Evolutionary conservation across 805 yeast species (phyloP).

Genomic region (Suhomyces sp.): DNA sequence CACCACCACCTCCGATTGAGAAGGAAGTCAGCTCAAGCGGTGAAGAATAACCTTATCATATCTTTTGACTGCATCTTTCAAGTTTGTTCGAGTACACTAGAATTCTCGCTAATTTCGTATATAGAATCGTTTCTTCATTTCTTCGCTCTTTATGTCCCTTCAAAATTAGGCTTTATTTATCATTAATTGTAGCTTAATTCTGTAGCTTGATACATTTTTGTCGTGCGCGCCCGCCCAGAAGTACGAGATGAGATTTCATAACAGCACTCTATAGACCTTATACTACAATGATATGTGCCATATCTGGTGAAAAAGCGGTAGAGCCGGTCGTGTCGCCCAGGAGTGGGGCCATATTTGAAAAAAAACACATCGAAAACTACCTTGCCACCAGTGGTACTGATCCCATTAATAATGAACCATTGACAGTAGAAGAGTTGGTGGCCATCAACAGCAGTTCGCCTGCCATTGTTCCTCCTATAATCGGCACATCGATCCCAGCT

Average conservation of each 20-base stretch:
- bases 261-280: neutral
- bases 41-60: neutral
- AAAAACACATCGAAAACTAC: slow-evolving; percentile 55
- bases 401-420: slow-evolving; percentile 68
- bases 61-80: neutral
- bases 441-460: slow-evolving; percentile 21
- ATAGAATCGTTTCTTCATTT: neutral
- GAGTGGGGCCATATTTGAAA: slow-evolving; percentile 71
- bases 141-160: neutral
- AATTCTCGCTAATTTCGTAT: neutral
- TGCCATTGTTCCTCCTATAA: slow-evolving; percentile 38
- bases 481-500: slow-evolving; percentile 70
- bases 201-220: neutral
- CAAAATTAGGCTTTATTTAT: neutral
- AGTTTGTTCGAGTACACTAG: neutral
- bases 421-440: slow-evolving; percentile 58
- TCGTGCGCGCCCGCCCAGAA: slow-evolving; percentile 1
- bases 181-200: neutral
- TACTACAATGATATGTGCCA: slow-evolving; percentile 21
- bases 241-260: neutral
- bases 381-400: slow-evolving; percentile 65
- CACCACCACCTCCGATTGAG: neutral
- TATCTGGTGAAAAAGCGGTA: slow-evolving; percentile 70
- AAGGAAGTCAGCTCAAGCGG: slow-evolving; percentile 8
- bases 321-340: slow-evolving; percentile 74